Evolutionary conservation across 2,329 filamentous ascomycete species (phyloP).

Genomic region (Alternaria tenuissima): DNA sequence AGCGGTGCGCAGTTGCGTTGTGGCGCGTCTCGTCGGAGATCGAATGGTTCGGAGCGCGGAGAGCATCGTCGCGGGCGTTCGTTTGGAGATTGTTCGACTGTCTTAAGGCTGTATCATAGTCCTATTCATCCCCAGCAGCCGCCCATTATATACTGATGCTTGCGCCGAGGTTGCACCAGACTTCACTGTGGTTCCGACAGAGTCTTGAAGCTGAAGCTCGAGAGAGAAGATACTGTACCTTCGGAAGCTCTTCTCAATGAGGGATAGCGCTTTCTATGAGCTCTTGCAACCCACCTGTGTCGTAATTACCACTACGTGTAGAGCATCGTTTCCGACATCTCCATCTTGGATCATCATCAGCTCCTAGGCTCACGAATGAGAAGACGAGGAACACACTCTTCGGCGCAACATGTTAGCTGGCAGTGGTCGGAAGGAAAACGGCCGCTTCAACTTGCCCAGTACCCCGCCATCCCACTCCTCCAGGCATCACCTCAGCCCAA

Average conservation of each 20-base stretch:
- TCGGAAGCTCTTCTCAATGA: slow-evolving; percentile 31
- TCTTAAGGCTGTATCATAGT: slow-evolving; percentile 17
- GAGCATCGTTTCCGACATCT: slow-evolving; percentile 28
- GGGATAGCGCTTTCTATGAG: slow-evolving; percentile 20
- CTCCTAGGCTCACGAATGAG: slow-evolving; percentile 27
- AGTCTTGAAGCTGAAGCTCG: slow-evolving; percentile 18
- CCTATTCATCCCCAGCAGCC: slow-evolving; percentile 15
- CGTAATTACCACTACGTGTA: slow-evolving; percentile 15
- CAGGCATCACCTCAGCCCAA: slow-evolving; percentile 17
- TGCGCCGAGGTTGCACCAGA: slow-evolving; percentile 11
- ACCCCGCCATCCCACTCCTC: slow-evolving; percentile 25
- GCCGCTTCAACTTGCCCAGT: slow-evolving; percentile 26
- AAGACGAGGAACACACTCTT: slow-evolving; percentile 20
- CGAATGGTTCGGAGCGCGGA: slow-evolving; percentile 39
- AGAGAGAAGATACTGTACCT: slow-evolving; percentile 22
- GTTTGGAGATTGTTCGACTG: slow-evolving; percentile 5
- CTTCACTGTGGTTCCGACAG: slow-evolving; percentile 27
- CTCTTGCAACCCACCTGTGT: slow-evolving; percentile 9
- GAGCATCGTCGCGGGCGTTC: slow-evolving; percentile 43
- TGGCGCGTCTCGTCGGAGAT: slow-evolving; percentile 28
- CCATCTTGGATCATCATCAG: slow-evolving; percentile 20
- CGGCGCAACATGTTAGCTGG: slow-evolving; percentile 7
- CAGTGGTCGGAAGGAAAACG: not conserved
- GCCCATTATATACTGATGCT: slow-evolving; percentile 30
- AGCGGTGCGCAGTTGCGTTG: slow-evolving; percentile 37